Evolutionary conservation across 169 alveolate species (phyloP), one percentile per base, ranked within the genome.

Genomic region (Plasmodium gallinaceum): DNA sequence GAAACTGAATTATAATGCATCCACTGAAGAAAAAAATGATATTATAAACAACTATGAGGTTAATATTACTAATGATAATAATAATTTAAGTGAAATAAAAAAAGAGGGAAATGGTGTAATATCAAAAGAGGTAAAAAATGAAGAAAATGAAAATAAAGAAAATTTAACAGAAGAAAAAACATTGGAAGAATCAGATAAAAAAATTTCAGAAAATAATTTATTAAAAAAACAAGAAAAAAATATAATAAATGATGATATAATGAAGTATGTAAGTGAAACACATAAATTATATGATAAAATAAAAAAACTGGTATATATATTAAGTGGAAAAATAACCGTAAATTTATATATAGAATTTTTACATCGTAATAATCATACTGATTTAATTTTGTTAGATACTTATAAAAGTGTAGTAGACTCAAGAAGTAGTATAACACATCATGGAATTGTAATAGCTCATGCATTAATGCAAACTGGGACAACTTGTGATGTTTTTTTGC

Each of bases 391-490:
- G 51, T 73, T 97, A 39, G 97, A 95, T 57, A 92, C 88, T 7
- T 76, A 71, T 16, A 61, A 88, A 88, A 76, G 70, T 42, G 72
- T 89, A 60, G 93, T 93, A 5, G 96, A 92, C 60, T 92, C 92
- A 61, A 78, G 95, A 70, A 94, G 94, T 88, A 88, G 96, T 83
- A 83, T 96, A 9, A 74, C 96, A 22, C 99, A 97, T 92, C 97
- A 97, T 70, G 98, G 98, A 18, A 93, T 96, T n/a, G 97, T 97
- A 14, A 94, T 97, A 88, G 93, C 98, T 0, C 98, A 97, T 86
- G 97, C 97, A 24, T 89, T 97, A 37, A 94, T 96, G 98, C 97
- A 97, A 87, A 96, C 98, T 1, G 98, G 99, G 12, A 98, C 99
- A 5, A 94, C 99, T 37, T 96, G 98, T 92, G 99, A 98, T 65